These are phyloP conservation scores for Fragaria vesca DNA, from an alignment of 306 rosid genomes.

Conservation along the genomic window DNA sequence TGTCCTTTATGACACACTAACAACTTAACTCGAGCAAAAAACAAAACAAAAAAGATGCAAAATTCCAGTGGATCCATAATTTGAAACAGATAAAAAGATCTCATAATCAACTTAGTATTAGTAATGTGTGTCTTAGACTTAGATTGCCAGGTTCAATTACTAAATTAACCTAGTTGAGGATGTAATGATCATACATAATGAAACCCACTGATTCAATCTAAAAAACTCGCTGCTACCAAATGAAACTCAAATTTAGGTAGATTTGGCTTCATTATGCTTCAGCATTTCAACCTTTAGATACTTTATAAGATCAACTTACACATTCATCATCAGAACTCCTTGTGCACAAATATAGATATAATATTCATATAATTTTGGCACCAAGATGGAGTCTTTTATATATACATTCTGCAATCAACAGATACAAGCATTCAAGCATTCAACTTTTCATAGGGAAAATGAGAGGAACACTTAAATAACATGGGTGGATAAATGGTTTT, in stretches of 20 bases:
- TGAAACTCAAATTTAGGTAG: background rate
- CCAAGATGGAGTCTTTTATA: background rate
- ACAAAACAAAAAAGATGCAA: background rate
- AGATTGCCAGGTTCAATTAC: background rate
- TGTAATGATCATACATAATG: background rate
- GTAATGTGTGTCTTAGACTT: background rate
- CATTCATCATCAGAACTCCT: background rate
- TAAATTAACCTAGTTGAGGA: background rate
- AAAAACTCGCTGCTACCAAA: slow-evolving; percentile 4
- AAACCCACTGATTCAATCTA: background rate
- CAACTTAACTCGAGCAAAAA: background rate
- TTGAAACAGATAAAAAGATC: background rate
- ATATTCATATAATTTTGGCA: background rate
- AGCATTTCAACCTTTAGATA: background rate
- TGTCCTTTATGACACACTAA: background rate
- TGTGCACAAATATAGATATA: background rate
- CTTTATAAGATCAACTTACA: background rate
- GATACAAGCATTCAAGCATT: background rate
- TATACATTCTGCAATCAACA: background rate
- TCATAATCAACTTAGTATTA: background rate
- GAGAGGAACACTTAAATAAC: background rate
- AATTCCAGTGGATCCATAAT: background rate
- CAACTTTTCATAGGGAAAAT: background rate
- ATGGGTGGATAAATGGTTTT: background rate
- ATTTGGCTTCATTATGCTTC: background rate